Base-by-base conservation (phyloP, 768 basidiomycete species). In the Tulasnella sp. region DNA sequence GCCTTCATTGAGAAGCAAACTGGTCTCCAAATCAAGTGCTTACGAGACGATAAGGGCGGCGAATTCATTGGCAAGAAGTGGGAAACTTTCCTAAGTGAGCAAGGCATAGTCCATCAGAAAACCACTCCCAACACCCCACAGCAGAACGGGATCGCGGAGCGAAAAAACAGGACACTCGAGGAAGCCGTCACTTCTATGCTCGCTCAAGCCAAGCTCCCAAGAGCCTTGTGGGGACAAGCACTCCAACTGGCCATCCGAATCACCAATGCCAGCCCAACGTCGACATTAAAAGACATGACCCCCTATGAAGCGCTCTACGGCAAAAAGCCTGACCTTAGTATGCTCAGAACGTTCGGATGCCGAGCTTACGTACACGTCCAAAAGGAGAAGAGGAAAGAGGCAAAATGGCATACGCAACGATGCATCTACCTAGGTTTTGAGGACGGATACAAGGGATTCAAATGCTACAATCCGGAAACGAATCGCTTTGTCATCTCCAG, bases 381-480 rank as follows among this genome's bases (percentile, higher is more conserved):
- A 37, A 37, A 37, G 74, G n/a, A 80, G 42, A 11, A 76, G 18
- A 3, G 72, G 16, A 48, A 12, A 34, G 73, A 76, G 28, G 14
- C 14, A 12, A 37, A 76, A 5, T 76, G 31, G 72, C 42, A 75
- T 28, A 76, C 72, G 2, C 16, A 46, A n/a, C 3, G 44, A 22
- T 76, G 72, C 48, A 80, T 76, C 3, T 80, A 50, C 79, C 37
- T 80, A 1, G 74, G 79, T 1, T 80, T 88, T 75, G 83, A 84
- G 0, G 44, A 79, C 0, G 83, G 84, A 20, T 84, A 86, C 3
- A 87, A 88, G 77, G 85, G 85, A 0, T 88, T 85, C 75, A 76
- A 83, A 18, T 85, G 37, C 37, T 37, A 37, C 37, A 37, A 37
- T 37, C 37, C 37, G 2, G 37, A 37, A 37, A 37, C 37, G 86